Base-by-base conservation (phyloP, 163 green algal species). In the Chlamydomonas reinhardtii region DNA sequence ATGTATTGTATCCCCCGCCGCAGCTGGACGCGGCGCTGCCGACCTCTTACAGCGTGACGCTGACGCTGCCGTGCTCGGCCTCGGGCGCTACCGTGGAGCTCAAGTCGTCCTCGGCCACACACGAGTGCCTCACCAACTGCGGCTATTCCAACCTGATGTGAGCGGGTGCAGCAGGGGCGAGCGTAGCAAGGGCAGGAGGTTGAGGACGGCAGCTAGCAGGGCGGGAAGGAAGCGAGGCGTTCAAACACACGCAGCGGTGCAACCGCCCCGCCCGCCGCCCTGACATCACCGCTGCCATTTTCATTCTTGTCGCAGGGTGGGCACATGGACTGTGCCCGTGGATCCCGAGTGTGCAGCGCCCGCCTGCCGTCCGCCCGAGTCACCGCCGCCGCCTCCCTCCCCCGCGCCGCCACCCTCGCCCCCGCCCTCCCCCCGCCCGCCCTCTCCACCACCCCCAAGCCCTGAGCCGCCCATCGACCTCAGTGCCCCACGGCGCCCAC, bases 81-180 rank as follows among this genome's bases (percentile, higher is more conserved):
- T n/a, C 77, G 4, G 77, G 77, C 37, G 35, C 12, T 16, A 66
- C 27, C 15, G 77, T 84, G 43, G 48, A 22, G 43, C 31, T 84
- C 43, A 65, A 59, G 32, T 84, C 77, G 3, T 84, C 77, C 8
- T 84, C 77, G 4, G 77, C 77, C 43, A 84, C 77, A 15, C 77
- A 84, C 48, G 43, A 76, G 19, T 84, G 77, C 77, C 31, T 69
- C 43, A 71, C 9, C 39, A 76, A 76, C 43, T 76, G 77, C 39
- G 65, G 77, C n/a, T 69, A 75, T 31, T 84, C 77, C 65, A 84
- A 84, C 65, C 59, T 84, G 29, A n/a, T 65, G 77, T 76, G 77
- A 37, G 77, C 15, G 8, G 48, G 11, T 9, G 11, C 48, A 2
- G 48, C 11, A 56, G 12, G 48, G 48, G n/a, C n/a, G n/a, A n/a